Base-by-base conservation (phyloP, 2,329 filamentous ascomycete genomes). In the Cyphellophora attinorum region DNA sequence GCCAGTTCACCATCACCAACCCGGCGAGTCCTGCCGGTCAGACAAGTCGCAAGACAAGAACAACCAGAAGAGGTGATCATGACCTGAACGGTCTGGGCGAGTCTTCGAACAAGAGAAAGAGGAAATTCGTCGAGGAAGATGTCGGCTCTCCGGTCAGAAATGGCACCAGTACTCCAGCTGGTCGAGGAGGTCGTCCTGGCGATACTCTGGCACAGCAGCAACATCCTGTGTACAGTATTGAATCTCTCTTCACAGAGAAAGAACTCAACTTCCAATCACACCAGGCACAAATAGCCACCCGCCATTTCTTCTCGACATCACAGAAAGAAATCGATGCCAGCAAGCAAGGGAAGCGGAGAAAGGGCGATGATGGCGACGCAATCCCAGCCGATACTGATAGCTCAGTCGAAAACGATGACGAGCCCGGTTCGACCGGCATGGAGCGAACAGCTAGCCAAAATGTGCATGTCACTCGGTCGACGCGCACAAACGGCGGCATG, bases 211-310 rank as follows among this genome's bases (percentile, higher is more conserved):
- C 70, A 31, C 61, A 68, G 29, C 73, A 79, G 44, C 71, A 72
- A 46, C 67, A 72, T 42, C 68, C 73, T 2, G 62, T 68, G 4
- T 78, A 76, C 55, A 76, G 72, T 5, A 67, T 80, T 37, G 68
- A 78, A 37, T 67, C 69, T n/a, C 62, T 80, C 11, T 80, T 80
- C 51, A 79, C 74, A 3, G 75, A 80, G 41, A 79, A 79, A 58
- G 76, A 80, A 53, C 65, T 80, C 34, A 68, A 68, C 33, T 62
- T 74, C 52, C 71, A 74, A 36, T 74, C 73, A 40, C 76, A 76
- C 46, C 66, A 69, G 29, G 76, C 76, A 3, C 71, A 74, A 33
- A 62, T 71, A 18, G 74, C 74, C 4, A 70, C 76, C 1, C 65
- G 70, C 3, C 62, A 67, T 42, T 67, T 65, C 56, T 76, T 79